These are phyloP conservation scores for Aspergillus unguis DNA, from an alignment of 2,329 filamentous ascomycete genomes.

Conservation along the genomic window DNA sequence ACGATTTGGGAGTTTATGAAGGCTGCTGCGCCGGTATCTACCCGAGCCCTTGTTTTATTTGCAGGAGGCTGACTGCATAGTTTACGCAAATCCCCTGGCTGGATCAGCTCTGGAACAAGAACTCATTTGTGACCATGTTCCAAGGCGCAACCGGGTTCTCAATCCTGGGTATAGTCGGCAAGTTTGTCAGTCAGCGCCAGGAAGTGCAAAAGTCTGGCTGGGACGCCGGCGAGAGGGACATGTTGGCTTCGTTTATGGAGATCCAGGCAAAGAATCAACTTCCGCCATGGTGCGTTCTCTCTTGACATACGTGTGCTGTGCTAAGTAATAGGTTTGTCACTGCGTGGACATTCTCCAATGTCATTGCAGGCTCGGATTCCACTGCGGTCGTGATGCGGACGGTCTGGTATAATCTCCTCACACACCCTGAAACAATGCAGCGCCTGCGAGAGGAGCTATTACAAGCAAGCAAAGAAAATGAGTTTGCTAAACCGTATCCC, in stretches of 20 bases:
- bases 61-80: slow-evolving; percentile 12
- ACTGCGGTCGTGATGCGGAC: slow-evolving; percentile 29
- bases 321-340: slow-evolving; percentile 16
- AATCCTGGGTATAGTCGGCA: slow-evolving; percentile 1
- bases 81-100: slow-evolving; percentile 30
- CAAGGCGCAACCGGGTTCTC: background rate
- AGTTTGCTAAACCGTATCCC: background rate
- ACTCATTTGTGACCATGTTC: background rate
- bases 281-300: background rate
- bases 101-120: slow-evolving; percentile 9
- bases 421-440: slow-evolving; percentile 19
- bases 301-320: too few relatives aligned
- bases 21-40: slow-evolving; percentile 14
- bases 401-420: slow-evolving; percentile 26
- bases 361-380: slow-evolving; percentile 31
- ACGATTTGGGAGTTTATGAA: slow-evolving; percentile 18
- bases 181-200: background rate
- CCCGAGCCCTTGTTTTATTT: background rate
- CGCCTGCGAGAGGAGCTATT: slow-evolving; percentile 18
- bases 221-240: background rate
- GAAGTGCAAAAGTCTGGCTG: background rate
- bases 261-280: background rate
- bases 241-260: slow-evolving; percentile 6
- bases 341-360: slow-evolving; percentile 35
- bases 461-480: background rate